A percentile compares a stretch with the other conserved stretches of the same genome.
Evolutionary conservation across 805 yeast genomes (phyloP).

Genomic region (Metschnikowia anglica): DNA sequence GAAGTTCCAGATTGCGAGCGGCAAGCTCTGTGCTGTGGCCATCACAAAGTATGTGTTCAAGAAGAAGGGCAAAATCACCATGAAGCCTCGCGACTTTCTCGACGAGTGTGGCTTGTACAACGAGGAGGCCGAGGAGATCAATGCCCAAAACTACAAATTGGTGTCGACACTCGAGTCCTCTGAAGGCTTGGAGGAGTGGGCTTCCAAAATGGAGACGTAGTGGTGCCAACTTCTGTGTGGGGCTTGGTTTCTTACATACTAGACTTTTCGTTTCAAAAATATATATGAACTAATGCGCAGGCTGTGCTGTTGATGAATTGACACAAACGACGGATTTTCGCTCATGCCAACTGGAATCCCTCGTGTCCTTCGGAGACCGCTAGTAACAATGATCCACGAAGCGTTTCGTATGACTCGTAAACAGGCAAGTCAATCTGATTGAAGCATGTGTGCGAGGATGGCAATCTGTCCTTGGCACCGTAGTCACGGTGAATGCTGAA

Average conservation of each 20-base stretch:
- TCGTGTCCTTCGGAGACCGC: slow-evolving; percentile 95
- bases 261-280: too few species aligned
- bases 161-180: slow-evolving; percentile 39
- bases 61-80: slow-evolving; percentile 66
- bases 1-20: slow-evolving; percentile 42
- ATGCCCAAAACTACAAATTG: slow-evolving; percentile 38
- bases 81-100: slow-evolving; percentile 62
- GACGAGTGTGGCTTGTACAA: slow-evolving; percentile 54
- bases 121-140: slow-evolving; percentile 47
- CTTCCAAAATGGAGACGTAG: slow-evolving; percentile 10
- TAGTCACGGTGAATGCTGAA: slow-evolving; percentile 89
- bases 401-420: slow-evolving; percentile 82
- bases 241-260: background rate
- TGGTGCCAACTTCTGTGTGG: background rate
- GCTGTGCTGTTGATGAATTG: too few species aligned
- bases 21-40: slow-evolving; percentile 52
- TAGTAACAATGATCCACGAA: slow-evolving; percentile 73
- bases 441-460: slow-evolving; percentile 96
- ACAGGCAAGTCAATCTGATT: slow-evolving; percentile 94
- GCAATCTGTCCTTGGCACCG: slow-evolving; percentile 81
- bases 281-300: background rate
- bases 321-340: background rate
- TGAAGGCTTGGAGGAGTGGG: slow-evolving; percentile 38
- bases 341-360: slow-evolving; percentile 83
- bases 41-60: slow-evolving; percentile 82